Percentiles rank a stretch among this genome's conserved stretches.
Evolutionary conservation across 108 stramenopile genomes (phyloP).

Genomic region (Skeletonema grethae): DNA sequence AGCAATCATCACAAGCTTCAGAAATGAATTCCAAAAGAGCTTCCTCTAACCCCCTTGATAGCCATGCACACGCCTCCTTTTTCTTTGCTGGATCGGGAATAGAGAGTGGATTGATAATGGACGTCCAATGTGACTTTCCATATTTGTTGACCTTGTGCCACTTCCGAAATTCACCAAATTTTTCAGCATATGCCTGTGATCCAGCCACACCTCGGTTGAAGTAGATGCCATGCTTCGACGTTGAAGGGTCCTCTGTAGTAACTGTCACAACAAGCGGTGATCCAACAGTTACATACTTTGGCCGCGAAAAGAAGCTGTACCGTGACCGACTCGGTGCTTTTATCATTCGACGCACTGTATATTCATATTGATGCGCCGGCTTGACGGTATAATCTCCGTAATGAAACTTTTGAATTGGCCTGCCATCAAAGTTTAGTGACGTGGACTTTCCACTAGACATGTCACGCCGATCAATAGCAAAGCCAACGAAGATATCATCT

Average conservation of each 20-base stretch:
- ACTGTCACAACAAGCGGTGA: constrained; percentile 19
- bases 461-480: constrained; percentile 35
- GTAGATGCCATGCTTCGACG: constrained; percentile 33
- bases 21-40: constrained; percentile 38
- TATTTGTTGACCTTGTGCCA: constrained; percentile 20
- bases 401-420: constrained; percentile 39
- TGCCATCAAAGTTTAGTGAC: constrained; percentile 30
- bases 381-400: constrained; percentile 40
- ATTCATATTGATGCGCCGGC: constrained; percentile 24
- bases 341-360: constrained; percentile 37
- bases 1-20: constrained; percentile 20
- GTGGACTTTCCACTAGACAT: constrained; percentile 9
- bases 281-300: constrained; percentile 23
- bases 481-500: constrained; percentile 23
- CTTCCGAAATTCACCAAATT: constrained; percentile 35
- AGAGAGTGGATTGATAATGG: constrained; percentile 33
- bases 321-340: not conserved
- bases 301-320: not conserved
- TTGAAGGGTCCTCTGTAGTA: constrained; percentile 33
- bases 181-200: constrained; percentile 34
- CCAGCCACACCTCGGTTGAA: constrained; percentile 47
- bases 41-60: constrained; percentile 44
- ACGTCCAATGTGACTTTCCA: constrained; percentile 16
- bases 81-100: constrained; percentile 39
- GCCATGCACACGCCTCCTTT: constrained; percentile 39